phyloP scores from a whole-genome alignment of 78 protist species.

The Polysphondylium violaceum region DNA sequence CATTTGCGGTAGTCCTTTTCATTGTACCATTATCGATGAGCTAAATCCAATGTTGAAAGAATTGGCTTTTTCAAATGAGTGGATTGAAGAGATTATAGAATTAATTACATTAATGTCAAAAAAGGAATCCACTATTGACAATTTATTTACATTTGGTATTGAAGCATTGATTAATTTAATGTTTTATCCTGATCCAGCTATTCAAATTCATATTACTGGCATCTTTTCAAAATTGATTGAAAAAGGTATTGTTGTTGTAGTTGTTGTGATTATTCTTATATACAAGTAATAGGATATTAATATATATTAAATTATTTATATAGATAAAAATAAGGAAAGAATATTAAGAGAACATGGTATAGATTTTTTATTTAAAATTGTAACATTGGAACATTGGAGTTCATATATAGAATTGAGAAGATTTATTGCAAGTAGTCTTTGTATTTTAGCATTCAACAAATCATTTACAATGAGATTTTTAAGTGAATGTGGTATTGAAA shows the following conservation, averaged over 20 bases:
- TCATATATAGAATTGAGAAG: conserved; percentile 46
- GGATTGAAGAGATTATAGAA: conserved; percentile 64
- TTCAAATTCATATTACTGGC: conserved; percentile 61
- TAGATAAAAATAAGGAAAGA: conserved; percentile 70
- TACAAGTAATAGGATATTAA: too few relatives aligned
- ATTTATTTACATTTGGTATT: conserved; percentile 64
- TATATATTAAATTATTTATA: neutral
- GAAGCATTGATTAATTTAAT: conserved; percentile 55
- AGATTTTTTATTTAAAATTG: conserved; percentile 52
- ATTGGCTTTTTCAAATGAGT: conserved; percentile 76
- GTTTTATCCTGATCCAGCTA: conserved; percentile 70
- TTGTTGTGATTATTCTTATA: neutral
- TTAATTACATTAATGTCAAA: conserved; percentile 48
- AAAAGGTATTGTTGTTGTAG: conserved; percentile 9
- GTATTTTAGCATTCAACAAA: conserved; percentile 25
- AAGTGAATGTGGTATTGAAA: conserved; percentile 18
- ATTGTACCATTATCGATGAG: conserved; percentile 67
- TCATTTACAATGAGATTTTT: conserved; percentile 50
- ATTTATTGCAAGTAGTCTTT: conserved; percentile 33
- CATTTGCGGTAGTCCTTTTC: conserved; percentile 67
- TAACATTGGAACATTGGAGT: conserved; percentile 59
- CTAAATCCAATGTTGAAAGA: conserved; percentile 63
- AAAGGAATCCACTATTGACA: conserved; percentile 43
- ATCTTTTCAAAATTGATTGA: conserved; percentile 39
- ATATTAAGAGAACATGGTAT: conserved; percentile 49